Evolutionary conservation across 2,329 filamentous ascomycete genomes (phyloP).

Genomic region (Plenodomus biglobosus): DNA sequence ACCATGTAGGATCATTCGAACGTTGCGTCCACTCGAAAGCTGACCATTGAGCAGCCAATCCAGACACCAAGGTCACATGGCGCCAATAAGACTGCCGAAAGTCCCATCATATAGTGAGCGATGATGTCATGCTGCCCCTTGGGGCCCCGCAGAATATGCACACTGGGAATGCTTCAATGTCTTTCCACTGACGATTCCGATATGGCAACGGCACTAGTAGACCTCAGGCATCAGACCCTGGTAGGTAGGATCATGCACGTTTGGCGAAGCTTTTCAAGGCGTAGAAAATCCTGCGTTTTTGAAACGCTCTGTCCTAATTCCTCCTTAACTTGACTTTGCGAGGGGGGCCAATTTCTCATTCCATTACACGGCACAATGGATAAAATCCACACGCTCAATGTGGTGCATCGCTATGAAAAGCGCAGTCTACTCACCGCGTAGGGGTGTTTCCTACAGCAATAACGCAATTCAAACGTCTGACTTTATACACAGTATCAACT

Average conservation of each 20-base stretch:
- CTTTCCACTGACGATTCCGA: not conserved
- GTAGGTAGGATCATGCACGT: not conserved
- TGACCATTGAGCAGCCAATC: too few relatives aligned
- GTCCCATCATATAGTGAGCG: not conserved
- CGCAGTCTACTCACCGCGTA: conserved; percentile 30
- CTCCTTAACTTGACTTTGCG: too few relatives aligned
- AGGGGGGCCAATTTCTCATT: not conserved
- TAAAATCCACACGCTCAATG: conserved; percentile 28
- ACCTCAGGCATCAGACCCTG: not conserved
- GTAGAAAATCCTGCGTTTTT: not conserved
- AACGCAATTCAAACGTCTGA: not conserved
- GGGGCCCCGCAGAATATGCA: not conserved
- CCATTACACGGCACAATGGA: conserved; percentile 16
- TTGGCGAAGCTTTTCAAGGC: not conserved
- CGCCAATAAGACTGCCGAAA: not conserved
- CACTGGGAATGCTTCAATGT: not conserved
- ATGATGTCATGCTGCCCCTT: not conserved
- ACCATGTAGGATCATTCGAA: not conserved
- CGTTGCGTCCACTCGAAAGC: too few relatives aligned
- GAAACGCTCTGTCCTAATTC: too few relatives aligned
- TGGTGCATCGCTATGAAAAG: conserved; percentile 32
- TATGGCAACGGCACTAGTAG: not conserved
- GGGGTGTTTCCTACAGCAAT: not conserved
- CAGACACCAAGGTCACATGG: not conserved
- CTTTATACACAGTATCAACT: conserved; percentile 21